Conservation (phyloP, 176 grass and related monocot genomes). For the Bonia amplexicaulis region DNA sequence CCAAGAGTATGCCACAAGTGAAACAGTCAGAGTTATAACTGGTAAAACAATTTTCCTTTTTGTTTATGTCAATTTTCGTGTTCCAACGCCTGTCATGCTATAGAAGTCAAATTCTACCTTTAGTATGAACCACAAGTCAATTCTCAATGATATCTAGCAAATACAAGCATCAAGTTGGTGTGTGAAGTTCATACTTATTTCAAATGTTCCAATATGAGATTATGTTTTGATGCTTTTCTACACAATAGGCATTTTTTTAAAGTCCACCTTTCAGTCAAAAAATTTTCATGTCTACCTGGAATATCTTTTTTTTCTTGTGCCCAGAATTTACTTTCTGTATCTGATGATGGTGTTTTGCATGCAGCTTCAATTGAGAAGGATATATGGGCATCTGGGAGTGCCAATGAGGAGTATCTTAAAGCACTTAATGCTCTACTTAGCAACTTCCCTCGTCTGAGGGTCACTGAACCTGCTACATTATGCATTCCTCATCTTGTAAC, state of each 20-base stretch:
- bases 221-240: neutral
- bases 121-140: neutral
- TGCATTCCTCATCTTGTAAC: slow-evolving; percentile 94
- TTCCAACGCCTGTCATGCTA: neutral
- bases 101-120: neutral
- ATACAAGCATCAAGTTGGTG: neutral
- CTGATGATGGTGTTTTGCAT: slow-evolving; percentile 25
- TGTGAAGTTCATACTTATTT: neutral
- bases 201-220: neutral
- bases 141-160: neutral
- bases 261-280: neutral
- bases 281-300: neutral
- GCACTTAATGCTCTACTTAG: slow-evolving; percentile 84
- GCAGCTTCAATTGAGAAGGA: slow-evolving; percentile 99
- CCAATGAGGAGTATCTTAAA: slow-evolving; percentile 97
- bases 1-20: slow-evolving; percentile 98
- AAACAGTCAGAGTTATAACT: slow-evolving; percentile 95
- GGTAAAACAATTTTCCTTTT: slow-evolving; percentile 47
- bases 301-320: neutral
- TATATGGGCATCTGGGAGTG: slow-evolving; percentile 89
- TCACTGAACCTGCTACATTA: slow-evolving; percentile 89
- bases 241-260: neutral
- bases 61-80: neutral
- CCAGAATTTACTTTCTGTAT: neutral
- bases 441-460: slow-evolving; percentile 97